A percentile compares a stretch with the other conserved stretches of the same genome.
phyloP scores from a whole-genome alignment of 352 stramenopile species.

The Pythium brachiatum region DNA sequence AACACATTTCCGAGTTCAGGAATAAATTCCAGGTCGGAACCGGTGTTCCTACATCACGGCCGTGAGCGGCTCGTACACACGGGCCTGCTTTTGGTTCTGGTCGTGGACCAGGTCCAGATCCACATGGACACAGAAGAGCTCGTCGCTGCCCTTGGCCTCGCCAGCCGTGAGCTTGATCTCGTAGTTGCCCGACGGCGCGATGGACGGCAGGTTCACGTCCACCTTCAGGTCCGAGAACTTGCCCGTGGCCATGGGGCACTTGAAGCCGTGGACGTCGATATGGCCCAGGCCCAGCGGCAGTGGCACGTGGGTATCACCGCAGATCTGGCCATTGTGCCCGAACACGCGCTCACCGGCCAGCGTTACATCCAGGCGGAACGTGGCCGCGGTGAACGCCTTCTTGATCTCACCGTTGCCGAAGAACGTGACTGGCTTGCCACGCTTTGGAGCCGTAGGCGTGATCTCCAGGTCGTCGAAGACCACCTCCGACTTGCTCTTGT shows the following conservation, averaged over 20 bases:
- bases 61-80: slow-evolving; percentile 63
- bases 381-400: slow-evolving; percentile 52
- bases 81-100: slow-evolving; percentile 35
- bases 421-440: slow-evolving; percentile 73
- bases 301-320: slow-evolving; percentile 74
- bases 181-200: slow-evolving; percentile 78
- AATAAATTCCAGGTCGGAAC: too few species aligned
- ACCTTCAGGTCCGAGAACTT: slow-evolving; percentile 69
- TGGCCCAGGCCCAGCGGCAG: slow-evolving; percentile 80
- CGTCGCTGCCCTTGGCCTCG: slow-evolving; percentile 38
- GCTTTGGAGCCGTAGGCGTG: slow-evolving; percentile 57
- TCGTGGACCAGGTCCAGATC: slow-evolving; percentile 58
- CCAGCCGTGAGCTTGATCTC: slow-evolving; percentile 68
- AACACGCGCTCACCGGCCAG: slow-evolving; percentile 72
- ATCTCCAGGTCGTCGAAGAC: slow-evolving; percentile 71
- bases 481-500: slow-evolving; percentile 58
- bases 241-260: slow-evolving; percentile 65
- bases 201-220: slow-evolving; percentile 79
- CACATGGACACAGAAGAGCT: slow-evolving; percentile 81
- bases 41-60: slow-evolving; percentile 48
- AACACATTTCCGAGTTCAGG: too few species aligned
- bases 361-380: slow-evolving; percentile 74
- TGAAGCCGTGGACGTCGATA: slow-evolving; percentile 82
- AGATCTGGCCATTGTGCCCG: slow-evolving; percentile 67
- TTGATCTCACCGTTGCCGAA: slow-evolving; percentile 70